These are phyloP conservation scores for Camellia sinensis DNA, from an alignment of 148 eudicot genomes.

Conservation along the genomic window DNA sequence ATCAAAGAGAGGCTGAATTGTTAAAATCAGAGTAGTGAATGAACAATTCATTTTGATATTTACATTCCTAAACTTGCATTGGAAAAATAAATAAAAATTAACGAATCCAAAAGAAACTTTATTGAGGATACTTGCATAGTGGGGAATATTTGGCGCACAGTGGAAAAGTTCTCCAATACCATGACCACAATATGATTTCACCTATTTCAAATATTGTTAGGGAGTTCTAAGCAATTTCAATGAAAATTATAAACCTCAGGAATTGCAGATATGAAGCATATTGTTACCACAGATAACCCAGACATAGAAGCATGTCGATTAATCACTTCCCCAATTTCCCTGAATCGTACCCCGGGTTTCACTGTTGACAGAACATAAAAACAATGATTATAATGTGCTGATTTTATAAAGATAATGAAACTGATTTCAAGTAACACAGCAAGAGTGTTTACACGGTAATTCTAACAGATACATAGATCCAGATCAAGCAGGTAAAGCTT, in stretches of 20 bases:
- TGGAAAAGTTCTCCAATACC: slow-evolving; percentile 99
- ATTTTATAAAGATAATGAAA: background rate
- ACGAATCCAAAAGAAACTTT: slow-evolving; percentile 8
- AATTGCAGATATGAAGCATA: background rate
- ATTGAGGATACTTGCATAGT: slow-evolving; percentile 86
- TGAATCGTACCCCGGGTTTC: slow-evolving; percentile 92
- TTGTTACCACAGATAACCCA: slow-evolving; percentile 86
- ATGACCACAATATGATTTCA: slow-evolving; percentile 89
- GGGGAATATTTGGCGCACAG: slow-evolving; percentile 98
- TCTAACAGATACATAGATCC: background rate
- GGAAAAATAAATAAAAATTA: background rate
- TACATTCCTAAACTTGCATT: background rate
- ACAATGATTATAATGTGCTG: background rate
- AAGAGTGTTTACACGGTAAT: background rate
- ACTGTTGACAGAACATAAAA: slow-evolving; percentile 37
- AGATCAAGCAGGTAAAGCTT: background rate
- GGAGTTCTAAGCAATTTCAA: background rate
- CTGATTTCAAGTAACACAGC: background rate
- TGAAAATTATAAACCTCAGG: background rate
- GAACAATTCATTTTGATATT: background rate
- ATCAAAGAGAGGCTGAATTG: background rate
- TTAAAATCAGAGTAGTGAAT: background rate
- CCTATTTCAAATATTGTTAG: slow-evolving; percentile 40
- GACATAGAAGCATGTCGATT: slow-evolving; percentile 94
- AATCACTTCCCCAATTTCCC: slow-evolving; percentile 92